Evolutionary conservation across 2,329 filamentous ascomycete genomes (phyloP), one percentile per base, ranked within the genome.

Genomic region (Plenodomus tracheiphilus): DNA sequence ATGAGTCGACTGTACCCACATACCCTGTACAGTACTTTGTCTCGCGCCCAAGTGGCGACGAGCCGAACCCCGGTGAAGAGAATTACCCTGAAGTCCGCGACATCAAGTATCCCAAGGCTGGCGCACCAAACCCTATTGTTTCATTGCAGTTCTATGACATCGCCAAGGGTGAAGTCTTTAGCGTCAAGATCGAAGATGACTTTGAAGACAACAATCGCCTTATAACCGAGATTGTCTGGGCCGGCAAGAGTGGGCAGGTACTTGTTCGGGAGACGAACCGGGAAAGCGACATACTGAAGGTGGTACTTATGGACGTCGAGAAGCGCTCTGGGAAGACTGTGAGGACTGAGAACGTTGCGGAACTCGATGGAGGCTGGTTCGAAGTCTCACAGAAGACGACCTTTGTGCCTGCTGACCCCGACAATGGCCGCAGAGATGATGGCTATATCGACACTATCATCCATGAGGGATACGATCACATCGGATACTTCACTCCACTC

Each of bases 61-160:
- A 79, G 40, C 86, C 91, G 3, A 71, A 77, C 8, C 75, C 81
- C 1, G 91, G 90, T 17, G 83, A 95, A 58, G 91, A 97, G 69
- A 85, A 84, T 43, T 99, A 99, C 67, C 94, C 94, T 0, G 92
- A 97, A 66, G 86, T 93, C 30, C 84, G 87, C 55, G 78, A 91
- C 61, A 95, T 99, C 82, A 99, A 99, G 73, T 99, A 99, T 65
- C 95, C 94, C 40, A 97, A 97, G 73, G 88, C 94, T 17, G 95
- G 94, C 3, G 87, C 92, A 2, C 91, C 93, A 39, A 99, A 99
- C 70, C 94, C 94, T 0, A 84, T 89, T 13, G 93, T 99, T 3
- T 85, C 91, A 52, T 75, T 99, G 25, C 82, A 89, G 46, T 96
- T 97, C 73, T 97, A 93, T 72, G 92, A 97, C 59, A 79, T 97